Percentiles rank a stretch among this genome's conserved stretches.
These are phyloP conservation scores for Neofusicoccum sp. DNA, from an alignment of 2,329 filamentous ascomycete genomes.

Conservation along the genomic window DNA sequence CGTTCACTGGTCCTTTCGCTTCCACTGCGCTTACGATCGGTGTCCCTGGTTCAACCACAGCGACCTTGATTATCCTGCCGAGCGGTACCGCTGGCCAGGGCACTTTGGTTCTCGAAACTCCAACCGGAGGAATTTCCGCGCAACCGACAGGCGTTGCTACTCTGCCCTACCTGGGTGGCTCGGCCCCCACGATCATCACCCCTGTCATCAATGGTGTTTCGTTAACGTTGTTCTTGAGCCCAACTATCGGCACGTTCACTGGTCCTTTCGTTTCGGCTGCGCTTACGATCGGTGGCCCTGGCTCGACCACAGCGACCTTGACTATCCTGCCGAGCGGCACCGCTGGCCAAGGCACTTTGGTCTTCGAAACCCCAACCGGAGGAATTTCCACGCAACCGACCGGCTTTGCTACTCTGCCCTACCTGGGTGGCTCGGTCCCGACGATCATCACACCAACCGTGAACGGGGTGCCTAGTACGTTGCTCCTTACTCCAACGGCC, in stretches of 20 bases:
- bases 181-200: not conserved
- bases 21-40: not conserved
- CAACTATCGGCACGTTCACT: not conserved
- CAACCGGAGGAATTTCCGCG: not conserved
- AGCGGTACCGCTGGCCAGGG: not conserved
- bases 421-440: not conserved
- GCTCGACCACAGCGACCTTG: not conserved
- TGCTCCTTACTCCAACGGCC: not conserved
- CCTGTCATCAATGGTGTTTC: not conserved
- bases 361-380: not conserved
- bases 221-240: not conserved
- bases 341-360: not conserved
- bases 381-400: too few species aligned
- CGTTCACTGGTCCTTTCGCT: not conserved
- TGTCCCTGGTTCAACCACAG: not conserved
- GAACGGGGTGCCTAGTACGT: not conserved
- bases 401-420: not conserved
- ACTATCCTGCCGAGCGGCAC: not conserved
- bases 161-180: not conserved
- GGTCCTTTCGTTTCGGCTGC: not conserved
- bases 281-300: not conserved
- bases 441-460: not conserved
- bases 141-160: not conserved
- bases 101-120: not conserved
- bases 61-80: not conserved